phyloP scores from a whole-genome alignment of 2,329 filamentous ascomycete species.

The Fonsecaea pedrosoi region DNA sequence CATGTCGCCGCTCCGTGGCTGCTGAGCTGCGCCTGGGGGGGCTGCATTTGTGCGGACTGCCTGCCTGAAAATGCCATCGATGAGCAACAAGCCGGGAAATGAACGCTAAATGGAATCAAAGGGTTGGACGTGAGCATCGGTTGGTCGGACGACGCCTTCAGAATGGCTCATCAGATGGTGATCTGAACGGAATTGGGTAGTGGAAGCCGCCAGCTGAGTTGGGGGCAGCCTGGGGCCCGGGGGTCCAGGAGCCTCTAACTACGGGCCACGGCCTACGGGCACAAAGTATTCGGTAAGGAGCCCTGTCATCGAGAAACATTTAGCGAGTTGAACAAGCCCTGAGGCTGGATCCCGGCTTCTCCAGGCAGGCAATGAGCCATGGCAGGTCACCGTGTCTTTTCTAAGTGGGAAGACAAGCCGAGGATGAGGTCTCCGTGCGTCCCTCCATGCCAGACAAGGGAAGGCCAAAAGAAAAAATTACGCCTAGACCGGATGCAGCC shows the following conservation, averaged over 20 bases:
- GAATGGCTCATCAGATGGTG: constrained; percentile 4
- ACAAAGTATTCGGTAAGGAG: neutral
- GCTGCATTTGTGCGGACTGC: neutral
- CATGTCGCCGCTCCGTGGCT: neutral
- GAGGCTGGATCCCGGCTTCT: neutral
- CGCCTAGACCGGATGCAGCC: constrained; percentile 16
- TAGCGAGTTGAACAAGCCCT: constrained; percentile 6
- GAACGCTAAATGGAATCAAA: constrained; percentile 1
- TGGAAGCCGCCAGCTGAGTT: neutral
- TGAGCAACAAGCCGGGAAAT: neutral
- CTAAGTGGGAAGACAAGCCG: neutral
- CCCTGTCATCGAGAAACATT: neutral
- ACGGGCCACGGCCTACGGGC: no score
- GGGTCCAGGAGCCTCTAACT: neutral
- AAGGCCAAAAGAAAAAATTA: constrained; percentile 12
- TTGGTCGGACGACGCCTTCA: neutral
- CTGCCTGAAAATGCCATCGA: neutral
- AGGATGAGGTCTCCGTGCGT: neutral
- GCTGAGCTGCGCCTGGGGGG: neutral
- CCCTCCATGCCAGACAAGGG: constrained; percentile 5
- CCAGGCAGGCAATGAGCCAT: neutral
- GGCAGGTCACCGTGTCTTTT: constrained; percentile 3
- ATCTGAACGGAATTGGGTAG: constrained; percentile 1
- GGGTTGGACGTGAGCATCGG: neutral
- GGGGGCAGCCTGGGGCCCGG: neutral